Conservation (phyloP, 2,329 filamentous ascomycete genomes). For the Pseudonectria foliicola region DNA sequence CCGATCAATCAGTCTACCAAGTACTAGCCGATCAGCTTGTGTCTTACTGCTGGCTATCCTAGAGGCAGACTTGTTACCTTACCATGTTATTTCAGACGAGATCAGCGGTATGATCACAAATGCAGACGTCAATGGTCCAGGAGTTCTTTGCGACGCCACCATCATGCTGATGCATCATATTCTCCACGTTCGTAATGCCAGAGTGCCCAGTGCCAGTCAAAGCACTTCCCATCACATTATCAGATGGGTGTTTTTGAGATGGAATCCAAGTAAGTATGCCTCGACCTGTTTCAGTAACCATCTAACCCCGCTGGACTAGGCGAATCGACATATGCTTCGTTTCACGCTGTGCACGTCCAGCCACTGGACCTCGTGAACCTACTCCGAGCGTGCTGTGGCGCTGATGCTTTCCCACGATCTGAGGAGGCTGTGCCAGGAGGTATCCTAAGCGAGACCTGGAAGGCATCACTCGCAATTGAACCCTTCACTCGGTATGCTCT, state of each 20-base stretch:
- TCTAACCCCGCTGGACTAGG: conserved; percentile 34
- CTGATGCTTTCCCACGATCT: conserved; percentile 23
- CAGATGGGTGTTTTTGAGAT: conserved; percentile 74
- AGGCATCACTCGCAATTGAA: conserved; percentile 34
- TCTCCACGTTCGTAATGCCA: conserved; percentile 57
- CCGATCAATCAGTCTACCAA: conserved; percentile 61
- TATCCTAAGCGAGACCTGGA: conserved; percentile 41
- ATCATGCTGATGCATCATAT: conserved; percentile 65
- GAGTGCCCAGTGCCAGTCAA: conserved; percentile 62
- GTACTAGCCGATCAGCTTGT: conserved; percentile 70
- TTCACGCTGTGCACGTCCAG: conserved; percentile 55
- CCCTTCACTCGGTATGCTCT: conserved; percentile 48
- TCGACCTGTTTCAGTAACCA: background rate
- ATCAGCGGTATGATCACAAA: conserved; percentile 66
- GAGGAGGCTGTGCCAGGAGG: conserved; percentile 38
- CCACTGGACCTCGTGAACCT: conserved; percentile 62
- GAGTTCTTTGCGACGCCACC: conserved; percentile 70
- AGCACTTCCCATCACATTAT: conserved; percentile 64
- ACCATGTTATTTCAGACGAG: conserved; percentile 59
- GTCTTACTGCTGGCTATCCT: conserved; percentile 65
- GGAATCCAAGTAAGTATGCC: conserved; percentile 65
- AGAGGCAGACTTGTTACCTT: conserved; percentile 56
- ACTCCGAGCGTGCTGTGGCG: conserved; percentile 61
- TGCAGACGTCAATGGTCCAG: conserved; percentile 76
- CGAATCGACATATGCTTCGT: conserved; percentile 60